Base-by-base conservation (phyloP, 768 basidiomycete species). In the Boletus bicolor region DNA sequence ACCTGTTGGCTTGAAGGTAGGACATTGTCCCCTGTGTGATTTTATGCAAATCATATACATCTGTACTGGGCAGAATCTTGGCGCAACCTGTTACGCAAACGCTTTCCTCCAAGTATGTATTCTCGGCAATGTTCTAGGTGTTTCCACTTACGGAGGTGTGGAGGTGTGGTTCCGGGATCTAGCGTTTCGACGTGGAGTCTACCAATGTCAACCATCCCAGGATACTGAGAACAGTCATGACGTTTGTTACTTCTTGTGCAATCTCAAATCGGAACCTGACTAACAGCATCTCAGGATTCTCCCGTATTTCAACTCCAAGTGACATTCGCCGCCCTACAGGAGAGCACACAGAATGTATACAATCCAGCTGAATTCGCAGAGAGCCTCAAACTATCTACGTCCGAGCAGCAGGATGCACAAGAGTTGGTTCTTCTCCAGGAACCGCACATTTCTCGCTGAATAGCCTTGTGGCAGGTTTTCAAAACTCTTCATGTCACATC, bases 21-120 rank as follows among this genome's bases (percentile, higher is more conserved):
- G 74, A 64, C 36, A 28, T 38, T 28, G 7, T 34, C 12, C 35
- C 39, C 54, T 12, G 21, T 28, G 12, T 15, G 44, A 42, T 43
- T 42, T 37, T 45, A 39, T 44, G 53, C n/a, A 47, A 44, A 36
- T 24, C 2, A 43, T 63, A 41, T 35, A 38, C 43, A 46, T 46
- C 44, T 21, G 34, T 58, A 34, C 34, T 19, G 17, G 2, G 38
- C 64, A 94, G 93, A 98, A 98, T 69, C 82, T 98, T 19, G 96
- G 96, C 5, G 95, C 95, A 17, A 98, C 96, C 4, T 98, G 96
- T 68, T 98, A 98, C 63, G 94, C 92, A 57, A 97, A 97, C 70
- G 93, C 93, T 19, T 97, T 90, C 58, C 79, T 98, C 44, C 95
- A 98, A 75, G 92, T 88, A 63, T 37, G 67, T 64, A 35, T 30